Conservation (phyloP, 2,329 filamentous ascomycete species). For the Ascochyta rabiei region DNA sequence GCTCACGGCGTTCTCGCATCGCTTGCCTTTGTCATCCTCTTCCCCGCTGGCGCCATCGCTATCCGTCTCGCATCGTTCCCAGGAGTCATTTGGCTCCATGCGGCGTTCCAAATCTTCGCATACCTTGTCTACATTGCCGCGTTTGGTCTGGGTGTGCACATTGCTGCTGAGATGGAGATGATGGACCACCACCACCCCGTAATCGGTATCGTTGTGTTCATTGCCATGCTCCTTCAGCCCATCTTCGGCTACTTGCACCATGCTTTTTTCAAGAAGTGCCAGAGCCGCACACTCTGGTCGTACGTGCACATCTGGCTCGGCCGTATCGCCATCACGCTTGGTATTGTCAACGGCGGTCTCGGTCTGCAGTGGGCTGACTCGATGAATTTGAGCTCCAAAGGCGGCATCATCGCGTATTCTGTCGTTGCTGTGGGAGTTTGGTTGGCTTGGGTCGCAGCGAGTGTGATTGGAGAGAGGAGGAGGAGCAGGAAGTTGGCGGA, state of each 20-base stretch:
- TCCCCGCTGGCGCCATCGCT: slow-evolving; percentile 52
- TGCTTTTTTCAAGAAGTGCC: slow-evolving; percentile 55
- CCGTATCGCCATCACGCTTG: slow-evolving; percentile 56
- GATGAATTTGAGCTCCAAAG: slow-evolving; percentile 38
- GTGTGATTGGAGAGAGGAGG: slow-evolving; percentile 36
- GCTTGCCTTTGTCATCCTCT: slow-evolving; percentile 54
- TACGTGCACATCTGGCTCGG: slow-evolving; percentile 63
- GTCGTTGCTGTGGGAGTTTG: slow-evolving; percentile 58
- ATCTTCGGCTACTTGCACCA: slow-evolving; percentile 60
- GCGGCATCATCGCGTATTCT: slow-evolving; percentile 54
- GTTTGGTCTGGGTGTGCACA: slow-evolving; percentile 58
- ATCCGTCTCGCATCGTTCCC: slow-evolving; percentile 52
- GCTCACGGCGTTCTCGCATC: slow-evolving; percentile 53
- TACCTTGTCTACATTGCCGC: slow-evolving; percentile 57
- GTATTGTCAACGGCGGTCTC: slow-evolving; percentile 63
- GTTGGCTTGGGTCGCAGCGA: slow-evolving; percentile 39
- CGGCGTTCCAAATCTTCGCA: slow-evolving; percentile 55
- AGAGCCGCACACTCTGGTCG: slow-evolving; percentile 54
- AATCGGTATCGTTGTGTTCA: slow-evolving; percentile 61
- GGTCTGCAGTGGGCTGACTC: slow-evolving; percentile 57
- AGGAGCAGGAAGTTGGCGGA: slow-evolving; percentile 14
- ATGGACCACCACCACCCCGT: slow-evolving; percentile 56
- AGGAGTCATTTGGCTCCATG: slow-evolving; percentile 54
- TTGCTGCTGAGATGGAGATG: slow-evolving; percentile 50
- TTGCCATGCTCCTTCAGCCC: slow-evolving; percentile 61